Evolutionary conservation across 169 alveolate species (phyloP).

Genomic region (Babesia microti): DNA sequence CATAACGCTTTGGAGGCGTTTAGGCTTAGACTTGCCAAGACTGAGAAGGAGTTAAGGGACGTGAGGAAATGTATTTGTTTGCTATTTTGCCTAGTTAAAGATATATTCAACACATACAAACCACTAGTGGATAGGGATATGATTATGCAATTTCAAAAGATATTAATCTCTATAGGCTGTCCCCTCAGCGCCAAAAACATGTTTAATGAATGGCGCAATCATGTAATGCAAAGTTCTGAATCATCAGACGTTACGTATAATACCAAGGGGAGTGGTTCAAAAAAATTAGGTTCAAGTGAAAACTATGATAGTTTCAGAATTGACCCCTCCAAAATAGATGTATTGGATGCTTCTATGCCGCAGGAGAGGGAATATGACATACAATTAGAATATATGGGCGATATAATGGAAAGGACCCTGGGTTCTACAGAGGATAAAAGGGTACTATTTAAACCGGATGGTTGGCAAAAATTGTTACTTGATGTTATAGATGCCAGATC

Average conservation of each 20-base stretch:
- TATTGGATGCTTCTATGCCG: constrained; percentile 25
- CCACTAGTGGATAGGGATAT: constrained; percentile 9
- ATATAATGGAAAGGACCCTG: constrained; percentile 65
- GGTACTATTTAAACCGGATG: constrained; percentile 79
- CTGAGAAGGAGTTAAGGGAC: constrained; percentile 5
- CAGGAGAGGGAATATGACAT: constrained; percentile 51
- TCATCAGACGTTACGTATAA: neutral
- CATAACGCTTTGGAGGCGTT: constrained; percentile 16
- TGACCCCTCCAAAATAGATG: constrained; percentile 5
- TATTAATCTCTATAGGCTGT: constrained; percentile 15
- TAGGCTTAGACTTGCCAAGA: constrained; percentile 12
- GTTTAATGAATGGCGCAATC: constrained; percentile 15
- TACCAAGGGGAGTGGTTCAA: constrained; percentile 10
- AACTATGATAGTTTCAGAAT: constrained; percentile 18
- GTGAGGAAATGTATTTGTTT: constrained; percentile 24
- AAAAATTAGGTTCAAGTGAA: constrained; percentile 10
- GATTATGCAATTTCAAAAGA: constrained; percentile 11
- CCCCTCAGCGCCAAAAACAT: constrained; percentile 11
- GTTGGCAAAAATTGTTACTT: constrained; percentile 76
- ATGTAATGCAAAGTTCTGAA: neutral
- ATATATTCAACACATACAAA: constrained; percentile 19
- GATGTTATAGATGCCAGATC: constrained; percentile 68
- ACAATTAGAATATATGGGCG: constrained; percentile 71
- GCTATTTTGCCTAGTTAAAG: constrained; percentile 14
- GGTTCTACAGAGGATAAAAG: constrained; percentile 73